Percentiles rank a stretch among this genome's conserved stretches.
Conservation (phyloP, 2,329 filamentous ascomycete genomes). For the Aspergillus floridensis region DNA sequence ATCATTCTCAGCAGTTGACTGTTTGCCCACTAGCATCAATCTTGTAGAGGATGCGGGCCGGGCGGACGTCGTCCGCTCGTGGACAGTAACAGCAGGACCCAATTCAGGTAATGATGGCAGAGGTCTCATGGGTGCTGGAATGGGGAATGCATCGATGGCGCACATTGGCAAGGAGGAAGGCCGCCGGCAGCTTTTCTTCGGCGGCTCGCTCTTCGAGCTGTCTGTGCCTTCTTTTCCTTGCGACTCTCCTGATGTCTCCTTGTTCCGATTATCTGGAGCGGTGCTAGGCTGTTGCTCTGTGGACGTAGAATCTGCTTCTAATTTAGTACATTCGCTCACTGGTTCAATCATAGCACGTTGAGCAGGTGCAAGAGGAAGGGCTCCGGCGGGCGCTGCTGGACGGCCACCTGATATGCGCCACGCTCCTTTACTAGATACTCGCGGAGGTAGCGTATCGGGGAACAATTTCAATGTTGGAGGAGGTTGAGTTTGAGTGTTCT, state of each 20-base stretch:
- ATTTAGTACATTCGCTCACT: background rate
- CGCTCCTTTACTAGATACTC: constrained; percentile 29
- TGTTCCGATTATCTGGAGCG: background rate
- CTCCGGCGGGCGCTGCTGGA: constrained; percentile 11
- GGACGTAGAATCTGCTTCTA: background rate
- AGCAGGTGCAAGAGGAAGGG: constrained; percentile 5
- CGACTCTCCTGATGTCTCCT: background rate
- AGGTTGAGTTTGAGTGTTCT: constrained; percentile 12
- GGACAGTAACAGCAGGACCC: constrained; percentile 5
- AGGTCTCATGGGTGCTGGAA: constrained; percentile 36
- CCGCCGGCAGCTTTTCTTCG: constrained; percentile 15
- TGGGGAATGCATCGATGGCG: constrained; percentile 32
- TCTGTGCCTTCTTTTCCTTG: background rate
- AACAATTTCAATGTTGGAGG: constrained; percentile 32
- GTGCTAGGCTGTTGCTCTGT: background rate
- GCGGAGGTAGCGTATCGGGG: constrained; percentile 33
- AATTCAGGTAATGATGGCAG: constrained; percentile 33
- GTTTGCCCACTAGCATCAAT: background rate
- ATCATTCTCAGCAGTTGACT: too few relatives aligned
- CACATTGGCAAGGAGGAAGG: constrained; percentile 26
- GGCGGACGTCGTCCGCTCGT: background rate
- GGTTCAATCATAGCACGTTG: background rate
- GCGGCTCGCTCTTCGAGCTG: constrained; percentile 3
- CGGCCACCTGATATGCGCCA: constrained; percentile 23
- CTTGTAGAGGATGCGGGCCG: constrained; percentile 1